Conservation (phyloP, 306 rosid species). For the Morella rubra region DNA sequence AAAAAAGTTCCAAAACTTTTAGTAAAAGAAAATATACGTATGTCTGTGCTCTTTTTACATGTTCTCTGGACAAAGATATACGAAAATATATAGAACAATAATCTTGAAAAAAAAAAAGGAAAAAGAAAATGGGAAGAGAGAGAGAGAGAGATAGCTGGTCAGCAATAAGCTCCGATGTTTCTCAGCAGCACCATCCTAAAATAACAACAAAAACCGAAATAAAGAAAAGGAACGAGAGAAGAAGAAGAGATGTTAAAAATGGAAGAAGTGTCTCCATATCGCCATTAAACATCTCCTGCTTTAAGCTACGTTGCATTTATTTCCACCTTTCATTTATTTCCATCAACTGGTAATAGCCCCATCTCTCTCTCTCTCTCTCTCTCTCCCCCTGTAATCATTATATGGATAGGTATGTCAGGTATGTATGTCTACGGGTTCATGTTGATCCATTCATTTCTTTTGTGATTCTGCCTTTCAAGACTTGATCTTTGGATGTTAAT, state of each 20-base stretch:
- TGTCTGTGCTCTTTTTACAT: too few relatives aligned
- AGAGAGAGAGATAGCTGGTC: conserved; percentile 48
- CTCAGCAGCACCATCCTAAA: conserved; percentile 68
- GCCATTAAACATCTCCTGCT: not conserved
- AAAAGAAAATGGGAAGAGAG: too few relatives aligned
- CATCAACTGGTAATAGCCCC: conserved; percentile 25
- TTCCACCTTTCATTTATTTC: not conserved
- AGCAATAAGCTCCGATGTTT: conserved; percentile 81
- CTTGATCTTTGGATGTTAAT: conserved; percentile 12
- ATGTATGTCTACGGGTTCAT: conserved; percentile 4
- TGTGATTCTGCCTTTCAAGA: conserved; percentile 8
- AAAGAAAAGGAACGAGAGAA: not conserved
- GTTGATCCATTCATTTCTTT: conserved; percentile 1
- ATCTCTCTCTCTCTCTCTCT: conserved; percentile 16
- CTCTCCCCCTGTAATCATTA: not conserved
- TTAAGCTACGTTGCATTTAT: not conserved
- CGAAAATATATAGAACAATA: too few relatives aligned
- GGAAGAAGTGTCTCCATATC: not conserved
- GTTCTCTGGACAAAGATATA: not conserved
- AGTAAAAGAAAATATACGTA: too few relatives aligned
- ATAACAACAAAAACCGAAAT: conserved; percentile 37
- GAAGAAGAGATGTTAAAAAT: conserved; percentile 25
- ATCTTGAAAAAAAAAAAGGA: not conserved
- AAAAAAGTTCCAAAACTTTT: not conserved
- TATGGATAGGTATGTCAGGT: not conserved